These are phyloP conservation scores for Pseudocercospora eumusae DNA, from an alignment of 2,329 filamentous ascomycete species.

Conservation along the genomic window DNA sequence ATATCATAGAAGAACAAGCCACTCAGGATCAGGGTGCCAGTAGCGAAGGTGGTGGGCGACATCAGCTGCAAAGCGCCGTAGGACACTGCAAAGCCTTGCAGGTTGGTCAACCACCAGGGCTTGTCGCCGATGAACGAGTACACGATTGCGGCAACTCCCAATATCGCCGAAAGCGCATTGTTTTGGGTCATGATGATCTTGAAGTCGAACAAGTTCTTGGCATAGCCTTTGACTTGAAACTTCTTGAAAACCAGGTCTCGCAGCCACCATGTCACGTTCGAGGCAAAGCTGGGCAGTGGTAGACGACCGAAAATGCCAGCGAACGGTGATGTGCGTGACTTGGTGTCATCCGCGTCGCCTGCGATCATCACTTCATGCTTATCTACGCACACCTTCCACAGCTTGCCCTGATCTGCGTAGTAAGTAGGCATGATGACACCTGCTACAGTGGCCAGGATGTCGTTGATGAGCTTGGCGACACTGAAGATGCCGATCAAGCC, in stretches of 20 bases:
- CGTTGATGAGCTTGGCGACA: constrained; percentile 71
- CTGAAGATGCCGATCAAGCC: constrained; percentile 76
- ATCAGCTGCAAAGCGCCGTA: constrained; percentile 79
- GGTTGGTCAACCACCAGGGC: constrained; percentile 75
- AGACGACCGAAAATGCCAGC: constrained; percentile 53
- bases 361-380: constrained; percentile 38
- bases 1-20: constrained; percentile 95
- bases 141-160: constrained; percentile 57
- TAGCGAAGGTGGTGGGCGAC: constrained; percentile 84
- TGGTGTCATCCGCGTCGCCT: constrained; percentile 10
- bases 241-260: constrained; percentile 54
- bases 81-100: constrained; percentile 83
- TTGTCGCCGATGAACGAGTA: constrained; percentile 66
- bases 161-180: constrained; percentile 57
- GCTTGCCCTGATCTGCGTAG: constrained; percentile 57
- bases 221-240: constrained; percentile 53
- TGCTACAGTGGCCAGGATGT: constrained; percentile 64
- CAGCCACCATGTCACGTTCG: constrained; percentile 50
- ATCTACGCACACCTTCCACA: constrained; percentile 52
- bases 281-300: constrained; percentile 45
- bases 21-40: constrained; percentile 72
- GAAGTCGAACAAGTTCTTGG: constrained; percentile 47
- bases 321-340: constrained; percentile 49
- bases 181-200: constrained; percentile 57
- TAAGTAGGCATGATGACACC: constrained; percentile 72